Conservation (phyloP, 169 alveolate species). For the Babesia sp. region DNA sequence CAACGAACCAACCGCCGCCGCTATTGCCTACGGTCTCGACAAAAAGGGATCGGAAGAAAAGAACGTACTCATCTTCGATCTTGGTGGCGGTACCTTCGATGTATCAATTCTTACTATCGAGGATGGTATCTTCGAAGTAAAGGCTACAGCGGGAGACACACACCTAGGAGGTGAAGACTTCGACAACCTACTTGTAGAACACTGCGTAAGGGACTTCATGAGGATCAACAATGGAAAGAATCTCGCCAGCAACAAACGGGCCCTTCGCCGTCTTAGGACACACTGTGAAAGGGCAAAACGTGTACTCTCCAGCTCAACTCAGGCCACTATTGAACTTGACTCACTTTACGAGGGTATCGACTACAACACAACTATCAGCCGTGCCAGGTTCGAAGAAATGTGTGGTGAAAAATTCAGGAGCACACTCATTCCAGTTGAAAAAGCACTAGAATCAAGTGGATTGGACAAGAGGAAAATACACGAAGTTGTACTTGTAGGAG, state of each 20-base stretch:
- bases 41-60: conserved; percentile 89
- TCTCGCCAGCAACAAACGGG: conserved; percentile 87
- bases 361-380: conserved; percentile 90
- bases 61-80: conserved; percentile 94
- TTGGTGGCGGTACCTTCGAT: conserved; percentile 99
- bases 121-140: conserved; percentile 96
- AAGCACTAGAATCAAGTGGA: conserved; percentile 93
- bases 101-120: conserved; percentile 95
- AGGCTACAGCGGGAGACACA: conserved; percentile 99
- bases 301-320: conserved; percentile 93
- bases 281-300: conserved; percentile 98
- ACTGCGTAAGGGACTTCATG: conserved; percentile 93
- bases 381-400: conserved; percentile 98
- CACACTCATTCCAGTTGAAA: conserved; percentile 94
- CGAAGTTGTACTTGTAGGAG: conserved; percentile 98
- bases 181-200: conserved; percentile 95
- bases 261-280: conserved; percentile 93
- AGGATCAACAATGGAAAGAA: conserved; percentile 89
- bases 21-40: conserved; percentile 96
- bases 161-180: conserved; percentile 99
- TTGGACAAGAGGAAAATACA: conserved; percentile 90
- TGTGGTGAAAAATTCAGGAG: conserved; percentile 93
- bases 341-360: conserved; percentile 94
- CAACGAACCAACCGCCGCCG: conserved; percentile 99
- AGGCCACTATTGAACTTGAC: conserved; percentile 95